Conservation (phyloP, 768 basidiomycete genomes). For the Suillus bovinus region DNA sequence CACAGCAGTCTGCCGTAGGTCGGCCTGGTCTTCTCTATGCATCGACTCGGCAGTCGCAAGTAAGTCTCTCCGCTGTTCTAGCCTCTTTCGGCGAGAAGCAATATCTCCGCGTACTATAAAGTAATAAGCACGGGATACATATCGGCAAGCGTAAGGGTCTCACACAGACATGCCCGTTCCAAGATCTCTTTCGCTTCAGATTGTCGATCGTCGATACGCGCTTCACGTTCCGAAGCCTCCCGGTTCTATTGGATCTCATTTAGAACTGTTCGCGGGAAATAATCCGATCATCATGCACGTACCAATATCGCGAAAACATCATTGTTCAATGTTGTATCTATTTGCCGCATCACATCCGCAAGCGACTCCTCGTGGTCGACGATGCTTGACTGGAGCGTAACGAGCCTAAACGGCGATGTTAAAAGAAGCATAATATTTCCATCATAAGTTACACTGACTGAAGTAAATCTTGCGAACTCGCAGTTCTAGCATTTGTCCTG, state of each 20-base stretch:
- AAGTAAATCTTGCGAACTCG: constrained; percentile 67
- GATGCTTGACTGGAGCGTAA: constrained; percentile 52
- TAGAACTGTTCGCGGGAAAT: constrained; percentile 27
- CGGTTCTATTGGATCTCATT: constrained; percentile 51
- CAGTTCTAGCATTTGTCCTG: constrained; percentile 42
- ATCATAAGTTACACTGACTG: constrained; percentile 48
- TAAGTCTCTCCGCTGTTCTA: constrained; percentile 47
- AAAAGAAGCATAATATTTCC: constrained; percentile 1
- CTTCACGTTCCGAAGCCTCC: constrained; percentile 66
- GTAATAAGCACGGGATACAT: constrained; percentile 14
- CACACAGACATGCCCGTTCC: constrained; percentile 48
- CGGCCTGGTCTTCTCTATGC: constrained; percentile 32
- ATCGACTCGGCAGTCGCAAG: constrained; percentile 45
- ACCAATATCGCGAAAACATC: constrained; percentile 45
- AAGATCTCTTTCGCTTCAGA: constrained; percentile 43
- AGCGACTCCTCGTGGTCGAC: constrained; percentile 52
- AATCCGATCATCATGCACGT: constrained; percentile 25
- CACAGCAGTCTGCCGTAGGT: constrained; percentile 29
- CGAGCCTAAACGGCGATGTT: constrained; percentile 41
- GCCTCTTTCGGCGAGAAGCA: constrained; percentile 41
- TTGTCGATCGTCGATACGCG: constrained; percentile 51
- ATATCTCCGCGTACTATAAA: constrained; percentile 45
- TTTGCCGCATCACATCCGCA: constrained; percentile 45
- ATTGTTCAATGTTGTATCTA: constrained; percentile 46
- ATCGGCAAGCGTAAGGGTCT: constrained; percentile 27